Evolutionary conservation across 176 grass and related monocot genomes (phyloP).

Genomic region (Aechmea fasciata): DNA sequence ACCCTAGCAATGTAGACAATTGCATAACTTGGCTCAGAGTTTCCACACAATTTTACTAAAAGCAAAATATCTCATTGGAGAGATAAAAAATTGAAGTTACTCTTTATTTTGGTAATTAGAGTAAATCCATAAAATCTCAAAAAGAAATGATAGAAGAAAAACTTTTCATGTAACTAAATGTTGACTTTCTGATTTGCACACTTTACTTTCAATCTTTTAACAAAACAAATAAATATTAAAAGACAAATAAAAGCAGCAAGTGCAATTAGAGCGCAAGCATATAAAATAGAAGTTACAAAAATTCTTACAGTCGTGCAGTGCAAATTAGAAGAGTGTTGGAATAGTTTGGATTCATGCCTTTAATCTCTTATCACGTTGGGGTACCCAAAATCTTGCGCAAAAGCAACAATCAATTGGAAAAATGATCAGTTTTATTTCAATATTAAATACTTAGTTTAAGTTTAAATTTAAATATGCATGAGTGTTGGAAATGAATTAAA

Average conservation of each 20-base stretch:
- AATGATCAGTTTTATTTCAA: background rate
- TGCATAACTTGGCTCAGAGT: too few species aligned
- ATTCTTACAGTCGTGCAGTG: conserved; percentile 81
- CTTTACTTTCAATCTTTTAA: too few species aligned
- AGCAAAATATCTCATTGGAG: too few species aligned
- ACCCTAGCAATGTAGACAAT: too few species aligned
- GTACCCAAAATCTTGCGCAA: conserved; percentile 78
- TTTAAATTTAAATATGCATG: background rate
- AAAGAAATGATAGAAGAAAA: too few species aligned
- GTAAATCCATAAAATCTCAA: too few species aligned
- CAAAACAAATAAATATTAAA: background rate
- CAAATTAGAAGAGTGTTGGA: conserved; percentile 86
- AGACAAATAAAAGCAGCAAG: background rate
- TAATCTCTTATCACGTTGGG: conserved; percentile 92
- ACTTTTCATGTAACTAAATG: too few species aligned
- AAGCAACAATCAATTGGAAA: background rate
- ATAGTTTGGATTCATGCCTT: conserved; percentile 93
- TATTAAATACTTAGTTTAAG: too few species aligned
- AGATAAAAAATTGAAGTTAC: too few species aligned
- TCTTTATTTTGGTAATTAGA: too few species aligned
- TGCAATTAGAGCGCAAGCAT: background rate
- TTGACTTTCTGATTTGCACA: too few species aligned
- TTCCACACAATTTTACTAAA: too few species aligned
- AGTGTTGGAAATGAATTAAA: background rate
- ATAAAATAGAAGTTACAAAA: conserved; percentile 10